These are phyloP conservation scores for Murraya koenigii DNA, from an alignment of 345 rosid species.

Conservation along the genomic window DNA sequence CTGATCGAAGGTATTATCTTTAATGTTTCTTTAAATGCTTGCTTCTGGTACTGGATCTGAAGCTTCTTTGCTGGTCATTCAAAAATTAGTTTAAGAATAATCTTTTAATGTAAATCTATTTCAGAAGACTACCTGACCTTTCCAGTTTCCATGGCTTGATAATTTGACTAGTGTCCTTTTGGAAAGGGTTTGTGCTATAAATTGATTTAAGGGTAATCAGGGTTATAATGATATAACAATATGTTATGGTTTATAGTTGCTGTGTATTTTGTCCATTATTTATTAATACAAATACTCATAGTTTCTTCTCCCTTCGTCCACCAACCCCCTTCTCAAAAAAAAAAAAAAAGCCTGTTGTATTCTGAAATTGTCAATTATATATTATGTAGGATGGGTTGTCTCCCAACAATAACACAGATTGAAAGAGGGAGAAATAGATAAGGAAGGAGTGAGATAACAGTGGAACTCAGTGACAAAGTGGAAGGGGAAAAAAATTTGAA, in stretches of 20 bases:
- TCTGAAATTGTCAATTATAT: too few species aligned
- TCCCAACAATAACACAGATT: too few species aligned
- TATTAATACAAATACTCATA: too few species aligned
- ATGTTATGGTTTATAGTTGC: background rate
- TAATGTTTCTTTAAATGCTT: background rate
- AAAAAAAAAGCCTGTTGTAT: too few species aligned
- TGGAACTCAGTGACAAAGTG: background rate
- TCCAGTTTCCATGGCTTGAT: background rate
- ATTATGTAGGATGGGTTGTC: too few species aligned
- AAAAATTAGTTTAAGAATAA: background rate
- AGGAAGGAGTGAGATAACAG: background rate
- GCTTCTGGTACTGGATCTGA: background rate
- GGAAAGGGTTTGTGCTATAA: background rate
- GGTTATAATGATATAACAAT: background rate
- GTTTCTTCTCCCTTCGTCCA: too few species aligned
- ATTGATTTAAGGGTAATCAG: background rate
- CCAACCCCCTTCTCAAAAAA: too few species aligned
- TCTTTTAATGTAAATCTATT: background rate
- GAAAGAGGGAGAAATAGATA: background rate
- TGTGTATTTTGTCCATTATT: too few species aligned
- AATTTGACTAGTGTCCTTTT: background rate
- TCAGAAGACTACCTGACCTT: background rate
- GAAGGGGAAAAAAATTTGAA: too few species aligned
- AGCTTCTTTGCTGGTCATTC: background rate
- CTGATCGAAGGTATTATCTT: constrained; percentile 72